These are phyloP conservation scores for Stentor roeselii DNA, from an alignment of 73 alveolate species.

Conservation along the genomic window DNA sequence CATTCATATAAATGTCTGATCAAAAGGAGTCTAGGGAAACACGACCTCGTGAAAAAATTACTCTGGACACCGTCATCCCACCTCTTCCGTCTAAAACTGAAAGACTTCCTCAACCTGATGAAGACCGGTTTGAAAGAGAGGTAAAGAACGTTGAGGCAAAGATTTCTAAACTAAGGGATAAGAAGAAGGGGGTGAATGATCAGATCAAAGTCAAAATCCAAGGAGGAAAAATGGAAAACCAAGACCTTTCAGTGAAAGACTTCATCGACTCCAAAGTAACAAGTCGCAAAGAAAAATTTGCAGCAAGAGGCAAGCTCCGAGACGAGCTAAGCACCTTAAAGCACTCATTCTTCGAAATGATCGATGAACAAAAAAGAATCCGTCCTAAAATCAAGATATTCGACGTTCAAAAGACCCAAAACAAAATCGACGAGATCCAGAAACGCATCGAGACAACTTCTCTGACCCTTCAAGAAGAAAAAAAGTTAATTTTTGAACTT, in stretches of 20 bases:
- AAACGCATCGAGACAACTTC: conserved; percentile 15
- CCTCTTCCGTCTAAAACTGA: conserved; percentile 21
- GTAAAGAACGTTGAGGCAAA: not conserved
- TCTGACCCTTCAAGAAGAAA: conserved; percentile 26
- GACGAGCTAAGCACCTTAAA: not conserved
- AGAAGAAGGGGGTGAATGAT: not conserved
- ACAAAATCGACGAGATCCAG: conserved; percentile 9
- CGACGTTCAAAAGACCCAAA: conserved; percentile 10
- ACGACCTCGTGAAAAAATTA: conserved; percentile 19
- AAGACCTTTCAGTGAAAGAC: conserved; percentile 19
- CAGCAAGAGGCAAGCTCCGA: not conserved
- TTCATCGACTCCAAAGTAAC: not conserved
- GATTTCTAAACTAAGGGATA: not conserved
- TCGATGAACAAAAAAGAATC: conserved; percentile 22
- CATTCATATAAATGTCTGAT: not conserved
- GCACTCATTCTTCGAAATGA: not conserved
- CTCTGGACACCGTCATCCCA: conserved; percentile 21
- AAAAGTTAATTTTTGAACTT: not conserved
- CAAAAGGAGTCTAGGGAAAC: not conserved
- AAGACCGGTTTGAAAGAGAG: not conserved
- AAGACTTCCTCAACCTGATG: conserved; percentile 2
- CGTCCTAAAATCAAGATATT: not conserved
- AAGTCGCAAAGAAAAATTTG: not conserved
- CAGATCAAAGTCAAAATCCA: conserved; percentile 8
- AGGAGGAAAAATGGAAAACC: conserved; percentile 21